Percentiles rank a stretch among this genome's conserved stretches.
phyloP scores from a whole-genome alignment of 768 basidiomycete genomes.

The Rhizopogon vinicolor region DNA sequence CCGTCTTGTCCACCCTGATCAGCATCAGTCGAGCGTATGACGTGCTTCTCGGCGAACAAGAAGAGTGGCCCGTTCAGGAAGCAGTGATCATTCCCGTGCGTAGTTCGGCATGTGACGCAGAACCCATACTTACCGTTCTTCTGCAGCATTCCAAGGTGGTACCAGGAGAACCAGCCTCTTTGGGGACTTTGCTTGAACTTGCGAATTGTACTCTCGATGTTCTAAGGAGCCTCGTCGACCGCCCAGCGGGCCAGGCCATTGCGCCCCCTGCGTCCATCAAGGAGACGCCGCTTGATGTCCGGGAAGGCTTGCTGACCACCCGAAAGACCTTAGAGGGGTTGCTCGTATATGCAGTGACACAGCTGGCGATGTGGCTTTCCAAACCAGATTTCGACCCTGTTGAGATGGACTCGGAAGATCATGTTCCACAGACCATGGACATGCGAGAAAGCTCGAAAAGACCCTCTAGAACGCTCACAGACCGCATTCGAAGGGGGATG shows the following conservation, averaged over 20 bases:
- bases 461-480: slow-evolving; percentile 51
- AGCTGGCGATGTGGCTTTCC: slow-evolving; percentile 74
- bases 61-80: slow-evolving; percentile 69
- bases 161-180: slow-evolving; percentile 73
- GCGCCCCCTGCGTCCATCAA: slow-evolving; percentile 27
- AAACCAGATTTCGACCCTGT: slow-evolving; percentile 61
- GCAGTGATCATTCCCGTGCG: slow-evolving; percentile 68
- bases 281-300: slow-evolving; percentile 40
- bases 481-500: slow-evolving; percentile 69
- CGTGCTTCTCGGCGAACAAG: slow-evolving; percentile 57
- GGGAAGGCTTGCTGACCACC: slow-evolving; percentile 51
- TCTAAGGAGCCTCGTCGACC: slow-evolving; percentile 59
- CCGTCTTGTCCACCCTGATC: slow-evolving; percentile 65
- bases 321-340: slow-evolving; percentile 64
- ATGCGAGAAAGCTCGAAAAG: slow-evolving; percentile 29
- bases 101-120: not conserved
- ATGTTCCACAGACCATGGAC: slow-evolving; percentile 9
- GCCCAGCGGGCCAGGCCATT: slow-evolving; percentile 54
- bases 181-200: slow-evolving; percentile 85
- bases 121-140: not conserved
- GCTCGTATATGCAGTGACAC: slow-evolving; percentile 67
- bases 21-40: slow-evolving; percentile 65
- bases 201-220: slow-evolving; percentile 75
- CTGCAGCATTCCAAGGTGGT: slow-evolving; percentile 81
- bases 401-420: slow-evolving; percentile 38